Evolutionary conservation across 1,284 basidiomycete species (phyloP), one percentile per base, ranked within the genome.

Genomic region (Tylopilus orsonianus): DNA sequence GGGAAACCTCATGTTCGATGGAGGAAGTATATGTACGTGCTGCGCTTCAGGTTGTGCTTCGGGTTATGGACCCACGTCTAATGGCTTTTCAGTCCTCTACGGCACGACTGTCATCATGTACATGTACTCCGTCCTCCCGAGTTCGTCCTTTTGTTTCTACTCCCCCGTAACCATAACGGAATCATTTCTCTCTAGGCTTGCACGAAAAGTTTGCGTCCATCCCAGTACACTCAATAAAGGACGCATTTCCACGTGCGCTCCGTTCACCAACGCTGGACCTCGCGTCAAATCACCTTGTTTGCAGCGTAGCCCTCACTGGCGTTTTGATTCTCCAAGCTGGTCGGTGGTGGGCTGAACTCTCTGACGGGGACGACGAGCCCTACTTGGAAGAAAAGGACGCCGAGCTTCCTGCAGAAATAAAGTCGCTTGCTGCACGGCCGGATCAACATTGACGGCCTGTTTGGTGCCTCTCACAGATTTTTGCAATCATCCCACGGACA

Each of bases 1-100:
- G 2, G 85, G 80, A 30, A 91, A 91, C 65, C 71, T 91, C 59
- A 90, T 91, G 88, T 91, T 91, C 61, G 88, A 91, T 58, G 88
- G 88, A 19, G 89, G 83, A 36, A 90, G 88, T 64, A 83, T 90
- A 58, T 87, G 88, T 90, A 55, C 65, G 86, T 53, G 16, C 23
- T 24, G 34, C 29, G 20, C 9, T 18, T 9, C 20, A n/a, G 13
- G 13, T n/a, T n/a, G n/a, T n/a, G n/a, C n/a, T n/a, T n/a, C n/a
- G n/a, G n/a, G 2, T 7, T 18, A 30, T 35, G 7, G 4, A 4
- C 42, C 5, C 22, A n/a, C 19, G 12, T 46, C 42, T 46, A 20
- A 40, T 20, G 5, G 4, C 32, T 22, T 43, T 34, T 13, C 62
- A 91, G 88, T 91, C 66, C 71, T 91, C 51, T 90, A 88, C 59